A percentile compares a stretch with the other conserved stretches of the same genome.
Evolutionary conservation across 2,329 filamentous ascomycete genomes (phyloP).

Genomic region (Fusarium pininemorale): DNA sequence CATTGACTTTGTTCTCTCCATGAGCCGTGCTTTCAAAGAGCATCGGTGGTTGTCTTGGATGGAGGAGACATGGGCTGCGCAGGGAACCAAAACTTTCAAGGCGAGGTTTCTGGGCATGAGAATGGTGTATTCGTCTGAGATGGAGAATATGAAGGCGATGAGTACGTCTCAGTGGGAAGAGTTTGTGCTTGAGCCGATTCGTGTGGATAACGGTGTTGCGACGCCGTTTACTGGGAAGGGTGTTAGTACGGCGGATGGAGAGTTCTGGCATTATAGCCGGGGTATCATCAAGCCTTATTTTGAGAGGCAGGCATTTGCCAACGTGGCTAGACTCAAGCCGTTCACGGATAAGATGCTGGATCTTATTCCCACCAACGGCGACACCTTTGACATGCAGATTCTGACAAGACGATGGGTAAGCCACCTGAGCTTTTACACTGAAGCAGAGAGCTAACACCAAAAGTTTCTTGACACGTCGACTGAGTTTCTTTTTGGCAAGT

Average conservation of each 20-base stretch:
- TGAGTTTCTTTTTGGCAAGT: neutral
- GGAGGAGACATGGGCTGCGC: constrained; percentile 5
- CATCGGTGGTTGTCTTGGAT: constrained; percentile 35
- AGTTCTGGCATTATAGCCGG: constrained; percentile 34
- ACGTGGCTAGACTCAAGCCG: constrained; percentile 26
- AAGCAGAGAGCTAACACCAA: neutral
- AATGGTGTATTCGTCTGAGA: constrained; percentile 33
- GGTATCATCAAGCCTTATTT: constrained; percentile 35
- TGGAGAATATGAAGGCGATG: constrained; percentile 35
- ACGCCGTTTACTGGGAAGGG: constrained; percentile 33
- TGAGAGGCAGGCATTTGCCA: constrained; percentile 32
- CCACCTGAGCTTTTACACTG: accelerated
- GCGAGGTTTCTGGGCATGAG: constrained; percentile 34
- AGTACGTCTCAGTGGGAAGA: constrained; percentile 35
- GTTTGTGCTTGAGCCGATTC: constrained; percentile 34
- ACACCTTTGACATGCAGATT: neutral
- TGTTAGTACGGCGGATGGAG: constrained; percentile 27
- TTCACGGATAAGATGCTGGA: constrained; percentile 18
- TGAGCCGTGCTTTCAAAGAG: constrained; percentile 25
- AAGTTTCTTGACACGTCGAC: neutral
- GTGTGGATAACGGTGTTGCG: constrained; percentile 24
- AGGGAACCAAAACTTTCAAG: constrained; percentile 26
- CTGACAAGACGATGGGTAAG: neutral
- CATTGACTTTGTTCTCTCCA: constrained; percentile 28
- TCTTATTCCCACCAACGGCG: neutral